phyloP scores from a whole-genome alignment of 768 basidiomycete genomes.

The Mycena epipterygia region DNA sequence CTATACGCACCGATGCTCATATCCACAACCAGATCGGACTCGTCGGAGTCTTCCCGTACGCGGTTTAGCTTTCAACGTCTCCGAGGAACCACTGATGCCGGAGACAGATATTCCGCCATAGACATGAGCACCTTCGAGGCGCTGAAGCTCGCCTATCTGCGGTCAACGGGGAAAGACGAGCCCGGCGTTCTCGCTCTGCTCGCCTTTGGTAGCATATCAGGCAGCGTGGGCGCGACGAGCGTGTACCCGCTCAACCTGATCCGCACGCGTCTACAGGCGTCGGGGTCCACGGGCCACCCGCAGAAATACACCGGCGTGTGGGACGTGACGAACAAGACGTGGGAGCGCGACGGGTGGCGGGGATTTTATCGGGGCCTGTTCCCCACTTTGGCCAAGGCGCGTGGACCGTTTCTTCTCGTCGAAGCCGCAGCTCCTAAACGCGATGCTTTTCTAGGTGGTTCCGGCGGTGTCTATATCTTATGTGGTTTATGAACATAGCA shows the following conservation, averaged over 20 bases:
- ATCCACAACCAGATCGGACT: conserved; percentile 81
- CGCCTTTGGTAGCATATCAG: conserved; percentile 93
- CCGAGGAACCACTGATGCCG: conserved; percentile 9
- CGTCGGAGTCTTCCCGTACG: conserved; percentile 95
- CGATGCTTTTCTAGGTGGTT: conserved; percentile 72
- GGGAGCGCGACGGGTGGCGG: conserved; percentile 89
- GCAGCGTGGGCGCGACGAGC: conserved; percentile 92
- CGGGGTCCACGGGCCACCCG: conserved; percentile 95
- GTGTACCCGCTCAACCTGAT: conserved; percentile 95
- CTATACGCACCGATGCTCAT: neutral
- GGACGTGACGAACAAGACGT: conserved; percentile 88
- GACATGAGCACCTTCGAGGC: conserved; percentile 99
- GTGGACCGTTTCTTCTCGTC: neutral
- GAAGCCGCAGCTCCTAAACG: conserved; percentile 3
- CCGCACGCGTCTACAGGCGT: conserved; percentile 95
- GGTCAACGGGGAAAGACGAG: conserved; percentile 90
- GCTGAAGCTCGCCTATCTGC: conserved; percentile 90
- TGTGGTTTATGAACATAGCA: conserved; percentile 91
- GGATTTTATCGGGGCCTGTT: conserved; percentile 95
- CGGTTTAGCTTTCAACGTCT: conserved; percentile 23
- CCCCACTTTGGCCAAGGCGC: conserved; percentile 92
- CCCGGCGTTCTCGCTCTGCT: conserved; percentile 90
- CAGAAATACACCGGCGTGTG: conserved; percentile 89
- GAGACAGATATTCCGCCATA: conserved; percentile 86
- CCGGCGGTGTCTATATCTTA: conserved; percentile 98